A percentile compares a stretch with the other conserved stretches of the same genome.
These are phyloP conservation scores for Fragilaria crotonensis DNA, from an alignment of 108 stramenopile genomes.

Conservation along the genomic window DNA sequence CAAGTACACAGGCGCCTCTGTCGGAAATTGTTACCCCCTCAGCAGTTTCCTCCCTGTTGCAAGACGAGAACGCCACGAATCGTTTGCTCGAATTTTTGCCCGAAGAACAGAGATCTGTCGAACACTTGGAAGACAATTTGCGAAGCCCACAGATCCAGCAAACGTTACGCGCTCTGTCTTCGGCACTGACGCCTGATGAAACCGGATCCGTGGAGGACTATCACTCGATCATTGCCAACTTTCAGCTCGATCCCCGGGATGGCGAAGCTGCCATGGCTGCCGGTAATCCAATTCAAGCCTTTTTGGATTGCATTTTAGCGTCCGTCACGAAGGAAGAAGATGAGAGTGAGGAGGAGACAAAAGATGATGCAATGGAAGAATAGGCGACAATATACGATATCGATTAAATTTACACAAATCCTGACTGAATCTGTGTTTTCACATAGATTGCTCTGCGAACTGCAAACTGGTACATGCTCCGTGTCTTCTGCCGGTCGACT, in stretches of 20 bases:
- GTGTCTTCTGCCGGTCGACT: no score
- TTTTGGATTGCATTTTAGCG: constrained; percentile 54
- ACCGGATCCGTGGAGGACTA: constrained; percentile 51
- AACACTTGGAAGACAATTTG: constrained; percentile 56
- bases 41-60: constrained; percentile 27
- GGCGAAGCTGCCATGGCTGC: constrained; percentile 41
- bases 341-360: constrained; percentile 19
- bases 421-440: no score
- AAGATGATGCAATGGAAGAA: constrained; percentile 34
- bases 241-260: constrained; percentile 62
- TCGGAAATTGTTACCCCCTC: constrained; percentile 56
- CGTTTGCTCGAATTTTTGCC: constrained; percentile 64
- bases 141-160: constrained; percentile 67
- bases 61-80: constrained; percentile 34
- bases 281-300: constrained; percentile 71
- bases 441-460: no score
- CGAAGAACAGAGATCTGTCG: constrained; percentile 39
- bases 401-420: no score
- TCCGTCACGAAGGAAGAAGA: constrained; percentile 39
- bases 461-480: no score
- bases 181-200: constrained; percentile 50
- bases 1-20: constrained; percentile 32
- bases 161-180: constrained; percentile 55
- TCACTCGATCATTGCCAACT: constrained; percentile 71
- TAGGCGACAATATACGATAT: no score